Evolutionary conservation across 768 basidiomycete species (phyloP).

Genomic region (Lactarius psammicola): DNA sequence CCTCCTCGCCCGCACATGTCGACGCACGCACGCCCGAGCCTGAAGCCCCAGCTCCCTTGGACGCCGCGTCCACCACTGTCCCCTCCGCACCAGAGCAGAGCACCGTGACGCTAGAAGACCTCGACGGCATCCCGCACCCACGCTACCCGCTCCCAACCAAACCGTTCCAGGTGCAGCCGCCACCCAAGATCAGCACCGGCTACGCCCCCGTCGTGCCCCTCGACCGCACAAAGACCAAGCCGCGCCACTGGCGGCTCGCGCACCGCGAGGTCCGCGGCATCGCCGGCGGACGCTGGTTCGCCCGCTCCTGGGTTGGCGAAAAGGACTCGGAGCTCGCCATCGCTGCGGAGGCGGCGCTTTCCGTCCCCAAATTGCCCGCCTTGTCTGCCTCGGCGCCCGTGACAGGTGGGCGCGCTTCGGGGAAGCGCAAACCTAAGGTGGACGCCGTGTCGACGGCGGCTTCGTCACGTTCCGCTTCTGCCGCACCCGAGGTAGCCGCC

Average conservation of each 20-base stretch:
- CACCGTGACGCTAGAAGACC: conserved; percentile 36
- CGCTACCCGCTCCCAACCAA: conserved; percentile 78
- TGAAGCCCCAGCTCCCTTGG: neutral
- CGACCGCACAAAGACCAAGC: conserved; percentile 60
- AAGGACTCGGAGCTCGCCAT: conserved; percentile 67
- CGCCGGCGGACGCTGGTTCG: conserved; percentile 80
- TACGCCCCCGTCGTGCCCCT: conserved; percentile 66
- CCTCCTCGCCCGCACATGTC: conserved; percentile 25
- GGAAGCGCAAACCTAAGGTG: conserved; percentile 26
- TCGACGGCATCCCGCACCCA: conserved; percentile 63
- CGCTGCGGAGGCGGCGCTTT: conserved; percentile 19
- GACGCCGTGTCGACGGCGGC: conserved; percentile 29
- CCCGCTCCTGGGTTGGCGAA: conserved; percentile 78
- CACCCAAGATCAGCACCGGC: conserved; percentile 71
- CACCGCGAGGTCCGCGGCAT: conserved; percentile 79
- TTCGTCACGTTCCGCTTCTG: conserved; percentile 28
- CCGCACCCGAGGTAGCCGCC: conserved; percentile 19
- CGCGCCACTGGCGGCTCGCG: conserved; percentile 71
- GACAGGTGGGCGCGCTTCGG: conserved; percentile 11
- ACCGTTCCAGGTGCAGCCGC: conserved; percentile 78
- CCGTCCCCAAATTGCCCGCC: conserved; percentile 26
- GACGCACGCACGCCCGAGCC: conserved; percentile 23
- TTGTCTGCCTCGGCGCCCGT: conserved; percentile 18
- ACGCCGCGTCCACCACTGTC: conserved; percentile 1
- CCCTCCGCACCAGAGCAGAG: conserved; percentile 8